phyloP scores from a whole-genome alignment of 495 filamentous ascomycete genomes.

The Oidiodendron maius region DNA sequence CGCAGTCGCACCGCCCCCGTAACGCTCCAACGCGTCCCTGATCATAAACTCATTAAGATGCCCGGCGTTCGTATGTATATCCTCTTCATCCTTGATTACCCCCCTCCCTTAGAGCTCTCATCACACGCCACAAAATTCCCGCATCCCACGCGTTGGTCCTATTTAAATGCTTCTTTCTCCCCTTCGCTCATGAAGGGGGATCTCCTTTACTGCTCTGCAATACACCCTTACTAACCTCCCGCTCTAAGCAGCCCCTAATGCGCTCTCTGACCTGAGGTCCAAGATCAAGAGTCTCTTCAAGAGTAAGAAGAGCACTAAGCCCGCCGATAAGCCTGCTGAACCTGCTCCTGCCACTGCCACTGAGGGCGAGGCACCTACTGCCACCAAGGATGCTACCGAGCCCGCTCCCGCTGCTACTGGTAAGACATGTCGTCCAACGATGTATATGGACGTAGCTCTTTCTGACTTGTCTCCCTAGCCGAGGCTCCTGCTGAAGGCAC shows the following conservation, averaged over 20 bases:
- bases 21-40: no score
- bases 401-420: constrained; percentile 9
- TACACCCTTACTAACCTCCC: not conserved
- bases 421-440: constrained; percentile 4
- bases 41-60: no score
- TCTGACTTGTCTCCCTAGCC: not conserved
- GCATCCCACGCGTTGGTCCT: no score
- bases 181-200: not conserved
- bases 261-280: constrained; percentile 30
- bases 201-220: not conserved
- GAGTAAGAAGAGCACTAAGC: constrained; percentile 25
- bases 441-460: not conserved
- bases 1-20: no score
- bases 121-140: no score
- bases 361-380: constrained; percentile 6
- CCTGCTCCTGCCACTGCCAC: constrained; percentile 2
- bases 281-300: constrained; percentile 54
- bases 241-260: constrained; percentile 25
- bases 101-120: no score
- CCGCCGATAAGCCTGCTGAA: constrained; percentile 19
- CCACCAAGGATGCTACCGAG: constrained; percentile 9
- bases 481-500: constrained; percentile 6
- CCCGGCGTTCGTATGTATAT: constrained; percentile 22
- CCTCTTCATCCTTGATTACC: not conserved
- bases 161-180: no score